Evolutionary conservation across 2,329 filamentous ascomycete species (phyloP), one percentile per base, ranked within the genome.

Genomic region (Pyricularia sp.): DNA sequence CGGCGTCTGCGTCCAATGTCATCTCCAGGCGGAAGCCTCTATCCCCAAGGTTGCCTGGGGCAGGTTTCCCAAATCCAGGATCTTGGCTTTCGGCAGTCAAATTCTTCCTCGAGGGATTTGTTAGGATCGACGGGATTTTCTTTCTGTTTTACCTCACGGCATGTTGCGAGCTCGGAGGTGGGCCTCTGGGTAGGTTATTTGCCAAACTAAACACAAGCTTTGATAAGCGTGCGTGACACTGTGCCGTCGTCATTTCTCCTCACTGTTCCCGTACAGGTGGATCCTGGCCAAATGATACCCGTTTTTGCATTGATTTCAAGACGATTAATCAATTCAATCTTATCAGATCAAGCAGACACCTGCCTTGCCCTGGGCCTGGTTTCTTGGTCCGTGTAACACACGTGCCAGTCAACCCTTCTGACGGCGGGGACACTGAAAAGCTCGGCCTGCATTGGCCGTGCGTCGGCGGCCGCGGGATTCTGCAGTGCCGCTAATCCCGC

Each of bases 1-100:
- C 77, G 65, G 66, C 50, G 55, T 68, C 69, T 59, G 23, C 5
- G 4, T 55, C 58, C 65, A n/a, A 28, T 42, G 33, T 28, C 66
- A 63, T 67, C 33, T 63, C 59, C 59, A 63, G 25, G 59, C 59
- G 25, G 26, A 55, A n/a, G 42, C 42, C 20, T 7, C 42, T 55
- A 55, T 55, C 17, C 0, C 42, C 42, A n/a, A 55, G 42, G 20
- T 55, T n/a, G 6, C 17, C 4, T 42, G 6, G 6, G 33, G 14
- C 9, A 42, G 33, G 33, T 36, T 12, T 17, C 33, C 33, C 12
- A 11, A n/a, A 7, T 55, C 6, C 20, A 55, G 42, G 42, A n/a
- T n/a, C 42, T 55, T 20, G 9, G 42, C 20, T 63, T n/a, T 28
- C 25, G 59, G 14, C 59, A 63, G 23, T 26, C 58, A 63, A 17